Evolutionary conservation across 306 rosid species (phyloP).

Genomic region (Cicer arietinum): DNA sequence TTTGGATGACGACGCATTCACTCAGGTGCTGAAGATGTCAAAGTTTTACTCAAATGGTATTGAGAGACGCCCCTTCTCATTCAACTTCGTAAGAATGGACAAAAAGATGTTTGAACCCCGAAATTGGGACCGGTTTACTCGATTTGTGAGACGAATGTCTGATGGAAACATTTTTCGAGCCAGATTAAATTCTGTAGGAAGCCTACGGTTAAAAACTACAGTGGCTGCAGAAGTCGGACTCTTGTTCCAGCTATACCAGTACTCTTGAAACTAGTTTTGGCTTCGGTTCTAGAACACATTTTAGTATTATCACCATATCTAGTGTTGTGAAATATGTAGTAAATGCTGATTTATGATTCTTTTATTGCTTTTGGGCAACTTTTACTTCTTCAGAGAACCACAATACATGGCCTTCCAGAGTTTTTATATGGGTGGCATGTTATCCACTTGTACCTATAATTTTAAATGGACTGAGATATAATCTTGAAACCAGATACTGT

Average conservation of each 20-base stretch:
- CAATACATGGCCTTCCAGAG: conserved; percentile 60
- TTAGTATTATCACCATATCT: conserved; percentile 30
- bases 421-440: conserved; percentile 64
- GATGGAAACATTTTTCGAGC: conserved; percentile 71
- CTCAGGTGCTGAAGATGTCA: conserved; percentile 80
- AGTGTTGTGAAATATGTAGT: conserved; percentile 57
- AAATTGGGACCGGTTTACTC: conserved; percentile 80
- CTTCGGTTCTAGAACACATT: conserved; percentile 38
- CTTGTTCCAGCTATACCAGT: conserved; percentile 58
- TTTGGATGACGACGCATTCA: conserved; percentile 61
- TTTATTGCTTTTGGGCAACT: conserved; percentile 38
- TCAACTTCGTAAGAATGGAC: conserved; percentile 85
- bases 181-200: conserved; percentile 63
- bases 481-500: conserved; percentile 30
- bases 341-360: conserved; percentile 54
- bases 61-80: conserved; percentile 82
- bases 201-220: conserved; percentile 51
- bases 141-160: conserved; percentile 85
- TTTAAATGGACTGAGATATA: conserved; percentile 31
- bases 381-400: conserved; percentile 50
- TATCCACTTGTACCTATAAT: conserved; percentile 42
- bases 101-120: conserved; percentile 70
- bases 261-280: conserved; percentile 48
- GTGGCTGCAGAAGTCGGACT: conserved; percentile 58
- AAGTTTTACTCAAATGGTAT: conserved; percentile 67